These are phyloP conservation scores for Trypanosoma brucei DNA, from an alignment of 208 protist species.

Conservation along the genomic window DNA sequence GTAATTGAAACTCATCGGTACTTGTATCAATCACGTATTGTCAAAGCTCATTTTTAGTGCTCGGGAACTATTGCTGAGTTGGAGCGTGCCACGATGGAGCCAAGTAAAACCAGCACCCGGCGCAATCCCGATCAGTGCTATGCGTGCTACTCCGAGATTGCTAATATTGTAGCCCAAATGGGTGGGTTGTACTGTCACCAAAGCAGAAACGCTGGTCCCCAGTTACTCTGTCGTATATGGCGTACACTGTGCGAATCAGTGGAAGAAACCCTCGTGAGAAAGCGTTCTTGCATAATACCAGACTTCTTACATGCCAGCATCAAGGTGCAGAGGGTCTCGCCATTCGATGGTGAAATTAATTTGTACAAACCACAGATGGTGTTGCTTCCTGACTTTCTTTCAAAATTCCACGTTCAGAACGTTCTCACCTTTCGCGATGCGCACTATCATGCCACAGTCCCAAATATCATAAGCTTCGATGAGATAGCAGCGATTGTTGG, in stretches of 20 bases:
- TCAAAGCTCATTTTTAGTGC: too few species aligned
- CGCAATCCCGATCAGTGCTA: conserved; percentile 27
- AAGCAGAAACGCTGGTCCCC: conserved; percentile 48
- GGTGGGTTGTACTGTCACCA: conserved; percentile 59
- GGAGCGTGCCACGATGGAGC: neutral
- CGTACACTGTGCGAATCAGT: conserved; percentile 50
- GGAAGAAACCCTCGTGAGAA: conserved; percentile 53
- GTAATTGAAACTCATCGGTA: too few species aligned
- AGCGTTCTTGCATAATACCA: conserved; percentile 55
- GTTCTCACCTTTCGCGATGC: conserved; percentile 68
- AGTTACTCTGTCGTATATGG: conserved; percentile 73
- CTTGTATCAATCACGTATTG: too few species aligned
- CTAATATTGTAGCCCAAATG: conserved; percentile 46
- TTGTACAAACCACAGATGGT: conserved; percentile 83
- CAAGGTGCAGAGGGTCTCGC: conserved; percentile 57
- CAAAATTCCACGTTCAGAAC: conserved; percentile 78
- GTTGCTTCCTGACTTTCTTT: conserved; percentile 74
- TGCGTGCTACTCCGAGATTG: conserved; percentile 76
- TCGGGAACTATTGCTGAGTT: too few species aligned
- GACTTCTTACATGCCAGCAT: conserved; percentile 84
- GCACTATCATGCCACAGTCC: conserved; percentile 76
- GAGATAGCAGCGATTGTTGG: conserved; percentile 36
- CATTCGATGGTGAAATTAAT: conserved; percentile 37
- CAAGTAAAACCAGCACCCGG: neutral
- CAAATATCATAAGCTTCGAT: conserved; percentile 38